Percentiles rank a stretch among this genome's conserved stretches.
Evolutionary conservation across 257 asterid species (phyloP).

Genomic region (Euphrasia confusa): DNA sequence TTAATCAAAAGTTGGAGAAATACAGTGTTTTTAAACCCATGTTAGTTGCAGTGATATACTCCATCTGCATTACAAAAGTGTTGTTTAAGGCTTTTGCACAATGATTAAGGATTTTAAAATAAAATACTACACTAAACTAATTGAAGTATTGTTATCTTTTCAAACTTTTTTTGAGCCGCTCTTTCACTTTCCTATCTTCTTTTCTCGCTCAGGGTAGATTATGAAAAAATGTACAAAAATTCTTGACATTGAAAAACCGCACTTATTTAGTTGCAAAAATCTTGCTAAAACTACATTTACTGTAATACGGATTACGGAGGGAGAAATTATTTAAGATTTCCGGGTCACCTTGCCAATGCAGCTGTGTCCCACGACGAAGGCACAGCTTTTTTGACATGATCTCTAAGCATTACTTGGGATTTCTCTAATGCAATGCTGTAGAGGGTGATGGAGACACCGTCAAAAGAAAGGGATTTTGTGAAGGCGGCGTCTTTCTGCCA

Average conservation of each 20-base stretch:
- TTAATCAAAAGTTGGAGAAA: conserved; percentile 5
- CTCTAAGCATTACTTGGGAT: conserved; percentile 54
- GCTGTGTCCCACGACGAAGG: conserved; percentile 84
- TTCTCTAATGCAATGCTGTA: conserved; percentile 72
- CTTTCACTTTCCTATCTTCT: too few species aligned
- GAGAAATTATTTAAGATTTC: background rate
- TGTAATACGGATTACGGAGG: too few species aligned
- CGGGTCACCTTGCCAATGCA: conserved; percentile 62
- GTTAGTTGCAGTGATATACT: conserved; percentile 6
- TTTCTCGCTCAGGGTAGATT: too few species aligned
- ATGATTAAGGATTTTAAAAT: background rate
- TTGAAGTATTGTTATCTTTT: background rate
- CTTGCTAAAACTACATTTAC: too few species aligned
- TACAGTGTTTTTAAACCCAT: conserved; percentile 1
- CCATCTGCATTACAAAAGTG: too few species aligned
- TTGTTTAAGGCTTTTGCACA: too few species aligned
- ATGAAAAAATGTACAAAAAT: too few species aligned
- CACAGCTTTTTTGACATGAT: conserved; percentile 67
- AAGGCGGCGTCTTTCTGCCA: conserved; percentile 90
- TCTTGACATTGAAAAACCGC: too few species aligned
- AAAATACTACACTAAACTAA: background rate
- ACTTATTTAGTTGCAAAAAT: too few species aligned
- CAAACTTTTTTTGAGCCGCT: too few species aligned
- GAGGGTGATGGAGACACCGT: conserved; percentile 63
- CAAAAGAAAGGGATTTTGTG: conserved; percentile 75